Evolutionary conservation across 192 early-diverging fungal genomes (phyloP), one percentile per base, ranked within the genome.

Genomic region (Podila horticola): DNA sequence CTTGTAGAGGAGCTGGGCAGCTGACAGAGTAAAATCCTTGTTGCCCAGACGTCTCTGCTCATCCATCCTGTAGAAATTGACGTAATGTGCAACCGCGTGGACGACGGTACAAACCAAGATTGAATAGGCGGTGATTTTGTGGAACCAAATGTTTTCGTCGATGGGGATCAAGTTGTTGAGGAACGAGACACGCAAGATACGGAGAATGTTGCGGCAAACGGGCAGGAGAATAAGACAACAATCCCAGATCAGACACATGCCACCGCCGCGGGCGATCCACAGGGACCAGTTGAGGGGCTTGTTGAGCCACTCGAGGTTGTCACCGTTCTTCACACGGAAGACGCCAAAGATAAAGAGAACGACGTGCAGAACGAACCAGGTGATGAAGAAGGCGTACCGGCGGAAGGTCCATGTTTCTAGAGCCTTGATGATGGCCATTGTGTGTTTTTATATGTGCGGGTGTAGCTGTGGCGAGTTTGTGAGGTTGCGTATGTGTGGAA

Each of bases 111-210:
- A 92, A 62, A 93, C 73, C 1, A 91, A 58, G 81, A 93, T 84
- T 0, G 92, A 86, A 69, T 91, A 93, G 1, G 90, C 89, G 0
- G 85, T 83, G 26, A 90, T 87, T 84, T 91, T 92, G 87, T 95
- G 94, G 41, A 93, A 92, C 73, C 92, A 90, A 62, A 93, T 86
- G 74, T 91, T 91, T 79, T 93, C 88, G 69, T 95, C 92, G 51
- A 95, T 84, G n/a, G 90, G 89, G n/a, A 95, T 86, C n/a, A 91
- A 69, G 4, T 74, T 71, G 62, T 86, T 86, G 55, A 94, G 64
- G 58, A 90, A 87, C 3, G 87, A 87, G 6, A 83, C 70, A 15
- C 88, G 85, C 17, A 91, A 82, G 30, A 87, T 73, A 62, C 72
- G 63, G 50, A 93, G 81, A 51, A 91, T 84, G 33, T 94, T 97